Conservation (phyloP, 208 protist species). For the Strigomonas galati region DNA sequence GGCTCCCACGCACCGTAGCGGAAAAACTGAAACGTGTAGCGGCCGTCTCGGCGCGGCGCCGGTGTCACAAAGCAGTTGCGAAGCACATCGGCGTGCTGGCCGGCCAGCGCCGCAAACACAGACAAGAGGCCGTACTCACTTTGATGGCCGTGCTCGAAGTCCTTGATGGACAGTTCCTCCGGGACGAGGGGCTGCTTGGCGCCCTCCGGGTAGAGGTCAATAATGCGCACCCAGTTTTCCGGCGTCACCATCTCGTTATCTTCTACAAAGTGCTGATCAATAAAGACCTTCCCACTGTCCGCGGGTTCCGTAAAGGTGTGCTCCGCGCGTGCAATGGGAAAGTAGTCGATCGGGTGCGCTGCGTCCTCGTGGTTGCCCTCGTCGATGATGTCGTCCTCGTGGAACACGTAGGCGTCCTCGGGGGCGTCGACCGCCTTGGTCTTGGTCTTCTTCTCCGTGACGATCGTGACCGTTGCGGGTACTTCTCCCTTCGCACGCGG, state of each 20-base stretch:
- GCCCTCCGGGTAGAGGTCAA: slow-evolving; percentile 60
- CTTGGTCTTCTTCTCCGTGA: slow-evolving; percentile 29
- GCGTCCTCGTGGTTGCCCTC: slow-evolving; percentile 40
- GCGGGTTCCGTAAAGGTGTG: slow-evolving; percentile 25
- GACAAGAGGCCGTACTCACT: slow-evolving; percentile 44
- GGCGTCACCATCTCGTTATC: slow-evolving; percentile 37
- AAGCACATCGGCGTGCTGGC: slow-evolving; percentile 47
- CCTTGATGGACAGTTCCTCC: slow-evolving; percentile 35
- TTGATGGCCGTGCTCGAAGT: slow-evolving; percentile 44
- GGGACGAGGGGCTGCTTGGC: slow-evolving; percentile 51
- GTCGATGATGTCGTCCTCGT: slow-evolving; percentile 70
- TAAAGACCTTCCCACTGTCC: slow-evolving; percentile 46
- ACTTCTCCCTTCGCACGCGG: slow-evolving; percentile 52
- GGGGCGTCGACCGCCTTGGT: slow-evolving; percentile 52
- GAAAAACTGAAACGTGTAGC: slow-evolving; percentile 69
- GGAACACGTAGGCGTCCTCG: slow-evolving; percentile 53
- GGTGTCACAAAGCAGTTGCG: slow-evolving; percentile 56
- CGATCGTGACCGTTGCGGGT: slow-evolving; percentile 45
- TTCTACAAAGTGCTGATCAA: slow-evolving; percentile 42
- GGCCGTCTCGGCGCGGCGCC: slow-evolving; percentile 42
- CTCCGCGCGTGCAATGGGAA: slow-evolving; percentile 25
- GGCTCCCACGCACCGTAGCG: slow-evolving; percentile 54
- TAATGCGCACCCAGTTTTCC: slow-evolving; percentile 56
- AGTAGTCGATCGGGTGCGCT: slow-evolving; percentile 48
- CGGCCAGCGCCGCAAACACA: slow-evolving; percentile 39